Base-by-base conservation (phyloP, 225 moss, liverwort and hornwort species). In the Pseudisothecium myosuroides region DNA sequence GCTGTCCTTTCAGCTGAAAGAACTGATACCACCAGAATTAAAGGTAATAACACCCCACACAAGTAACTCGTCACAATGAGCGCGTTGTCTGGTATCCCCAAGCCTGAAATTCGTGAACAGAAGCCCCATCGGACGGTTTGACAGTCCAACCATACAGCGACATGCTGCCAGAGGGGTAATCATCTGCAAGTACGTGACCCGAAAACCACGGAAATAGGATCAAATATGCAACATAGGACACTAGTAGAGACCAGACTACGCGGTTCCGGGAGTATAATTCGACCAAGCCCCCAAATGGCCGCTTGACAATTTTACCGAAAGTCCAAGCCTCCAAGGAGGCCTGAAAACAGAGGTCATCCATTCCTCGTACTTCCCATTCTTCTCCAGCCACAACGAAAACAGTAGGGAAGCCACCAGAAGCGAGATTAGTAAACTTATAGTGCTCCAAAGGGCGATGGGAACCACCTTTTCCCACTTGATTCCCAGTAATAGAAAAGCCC, bases 141-240 rank as follows among this genome's bases (percentile, higher is more conserved):
- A 99, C 95, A 61, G 95, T 97, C 97, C 98, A 99, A 45, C 97
- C 98, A 84, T 67, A 87, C 32, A 99, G 71, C 37, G 93, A 96
- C 95, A 99, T 91, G 50, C 92, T 90, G 24, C 98, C 98, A 34
- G 94, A 88, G 24, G 97, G 98, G 82, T 96, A 97, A 86, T 94
- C 93, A 56, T 96, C 97, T 60, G 96, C 96, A 67, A 99, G 96
- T 34, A 95, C 89, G 62, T 90, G 88, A 81, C 96, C 98, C 72
- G 95, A 99, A 74, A 99, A 97, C 98, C 98, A 99, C 5, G 98
- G 98, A 59, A 96, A 96, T 21, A 93, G 75, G 32, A 90, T 87
- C 88, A 98, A 88, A 64, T 91, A 94, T 19, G 47, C 52, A 47
- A 95, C 92, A 69, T 94, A 96, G 3, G 60, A 66, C 81, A 94